Conservation (phyloP, 192 early-diverging fungal genomes). For the Helicostylum pulchrum region DNA sequence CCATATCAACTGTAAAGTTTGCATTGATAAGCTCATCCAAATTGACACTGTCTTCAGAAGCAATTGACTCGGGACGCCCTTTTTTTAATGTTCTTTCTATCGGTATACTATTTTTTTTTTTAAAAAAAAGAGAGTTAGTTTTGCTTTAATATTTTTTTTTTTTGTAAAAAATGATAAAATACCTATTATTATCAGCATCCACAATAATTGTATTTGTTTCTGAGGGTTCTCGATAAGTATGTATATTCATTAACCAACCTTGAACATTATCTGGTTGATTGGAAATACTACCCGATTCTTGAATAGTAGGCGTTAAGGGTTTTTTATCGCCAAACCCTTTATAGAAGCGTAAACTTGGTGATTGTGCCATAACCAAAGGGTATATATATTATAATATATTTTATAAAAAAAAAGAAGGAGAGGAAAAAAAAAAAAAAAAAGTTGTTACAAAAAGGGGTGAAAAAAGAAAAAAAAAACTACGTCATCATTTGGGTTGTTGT, state of each 20-base stretch:
- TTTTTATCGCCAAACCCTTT: slow-evolving; percentile 16
- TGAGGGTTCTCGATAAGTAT: slow-evolving; percentile 20
- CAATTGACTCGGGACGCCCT: slow-evolving; percentile 26
- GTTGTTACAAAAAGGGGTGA: not conserved
- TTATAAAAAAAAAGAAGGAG: slow-evolving; percentile 14
- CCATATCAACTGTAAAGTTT: slow-evolving; percentile 30
- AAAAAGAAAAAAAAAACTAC: slow-evolving; percentile 7
- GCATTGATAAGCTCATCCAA: slow-evolving; percentile 33
- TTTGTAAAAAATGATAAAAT: not conserved
- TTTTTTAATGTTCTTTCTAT: not conserved
- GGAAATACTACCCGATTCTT: not conserved
- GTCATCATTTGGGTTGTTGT: not conserved
- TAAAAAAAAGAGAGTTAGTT: not conserved
- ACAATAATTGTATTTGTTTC: slow-evolving; percentile 3
- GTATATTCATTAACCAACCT: slow-evolving; percentile 29
- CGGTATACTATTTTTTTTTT: slow-evolving; percentile 10
- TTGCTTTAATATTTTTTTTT: not conserved
- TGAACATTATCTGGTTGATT: slow-evolving; percentile 16
- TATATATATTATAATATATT: slow-evolving; percentile 3
- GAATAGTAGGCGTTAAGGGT: not conserved
- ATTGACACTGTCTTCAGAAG: slow-evolving; percentile 34
- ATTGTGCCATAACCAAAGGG: slow-evolving; percentile 12
- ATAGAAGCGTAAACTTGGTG: slow-evolving; percentile 13
- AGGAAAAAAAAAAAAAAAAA: slow-evolving; percentile 13
- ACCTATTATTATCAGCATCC: slow-evolving; percentile 19